phyloP scores from a whole-genome alignment of 2,329 filamentous ascomycete genomes.

The Cladophialophora exuberans region DNA sequence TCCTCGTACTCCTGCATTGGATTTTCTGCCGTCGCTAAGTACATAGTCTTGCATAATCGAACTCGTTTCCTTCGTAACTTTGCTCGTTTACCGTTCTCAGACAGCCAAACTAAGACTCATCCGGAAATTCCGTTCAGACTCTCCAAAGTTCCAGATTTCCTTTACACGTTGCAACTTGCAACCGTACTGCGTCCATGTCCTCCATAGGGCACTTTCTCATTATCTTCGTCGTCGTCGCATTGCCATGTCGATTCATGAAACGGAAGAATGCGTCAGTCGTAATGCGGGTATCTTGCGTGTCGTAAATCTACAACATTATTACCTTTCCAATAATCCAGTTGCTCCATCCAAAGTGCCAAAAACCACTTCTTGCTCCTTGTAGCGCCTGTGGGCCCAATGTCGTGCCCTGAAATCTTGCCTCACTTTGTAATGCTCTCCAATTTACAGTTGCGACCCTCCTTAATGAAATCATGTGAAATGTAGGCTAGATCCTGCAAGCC shows the following conservation, averaged over 20 bases:
- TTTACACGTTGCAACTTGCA: background rate
- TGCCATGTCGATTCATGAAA: too few relatives aligned
- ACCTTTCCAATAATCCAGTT: background rate
- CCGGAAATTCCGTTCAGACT: background rate
- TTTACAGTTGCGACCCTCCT: background rate
- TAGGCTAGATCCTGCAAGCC: slow-evolving; percentile 7
- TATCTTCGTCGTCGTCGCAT: background rate
- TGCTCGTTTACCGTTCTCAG: background rate
- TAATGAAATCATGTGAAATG: slow-evolving; percentile 8
- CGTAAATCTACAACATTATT: background rate
- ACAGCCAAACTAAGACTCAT: background rate
- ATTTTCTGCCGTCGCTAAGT: too few relatives aligned
- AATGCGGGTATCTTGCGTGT: slow-evolving; percentile 1
- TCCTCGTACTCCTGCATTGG: too few relatives aligned
- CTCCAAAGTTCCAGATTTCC: background rate
- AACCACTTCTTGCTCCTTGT: background rate
- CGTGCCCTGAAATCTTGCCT: slow-evolving; percentile 4
- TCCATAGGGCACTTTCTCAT: too few relatives aligned
- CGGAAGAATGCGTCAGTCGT: too few relatives aligned
- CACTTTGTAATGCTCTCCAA: background rate
- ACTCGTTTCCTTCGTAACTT: background rate
- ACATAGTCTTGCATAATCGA: too few relatives aligned
- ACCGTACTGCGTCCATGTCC: too few relatives aligned
- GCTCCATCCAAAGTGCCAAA: background rate
- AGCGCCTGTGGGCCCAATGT: background rate